Evolutionary conservation across 2,329 filamentous ascomycete species (phyloP).

Genomic region (Chrysosphaeria jannelii): DNA sequence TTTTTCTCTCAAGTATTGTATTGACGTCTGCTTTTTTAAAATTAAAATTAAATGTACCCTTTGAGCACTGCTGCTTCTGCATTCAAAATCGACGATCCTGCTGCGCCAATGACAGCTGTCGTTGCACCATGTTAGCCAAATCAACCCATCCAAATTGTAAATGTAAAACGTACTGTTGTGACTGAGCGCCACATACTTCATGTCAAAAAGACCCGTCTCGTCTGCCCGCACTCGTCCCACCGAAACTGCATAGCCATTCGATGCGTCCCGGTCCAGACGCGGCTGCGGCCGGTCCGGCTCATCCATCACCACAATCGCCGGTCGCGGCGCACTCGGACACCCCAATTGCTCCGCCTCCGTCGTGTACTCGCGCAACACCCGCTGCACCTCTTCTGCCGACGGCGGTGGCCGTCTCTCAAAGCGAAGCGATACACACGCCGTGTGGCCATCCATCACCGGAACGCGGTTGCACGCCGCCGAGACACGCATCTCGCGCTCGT

Average conservation of each 20-base stretch:
- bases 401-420: conserved; percentile 54
- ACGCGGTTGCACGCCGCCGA: conserved; percentile 81
- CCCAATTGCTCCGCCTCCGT: conserved; percentile 58
- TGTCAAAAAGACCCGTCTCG: conserved; percentile 66
- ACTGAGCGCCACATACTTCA: conserved; percentile 81
- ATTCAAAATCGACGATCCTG: conserved; percentile 86
- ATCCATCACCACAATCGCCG: conserved; percentile 67
- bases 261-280: conserved; percentile 59
- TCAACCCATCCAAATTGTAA: too few relatives aligned
- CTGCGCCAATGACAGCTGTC: conserved; percentile 73
- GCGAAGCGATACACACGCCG: conserved; percentile 65
- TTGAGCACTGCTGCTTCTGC: conserved; percentile 78
- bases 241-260: conserved; percentile 66
- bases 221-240: conserved; percentile 71
- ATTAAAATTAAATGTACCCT: conserved; percentile 49
- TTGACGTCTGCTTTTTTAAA: background rate
- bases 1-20: background rate
- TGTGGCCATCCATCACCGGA: conserved; percentile 84
- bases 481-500: conserved; percentile 49
- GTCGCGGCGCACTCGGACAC: conserved; percentile 58
- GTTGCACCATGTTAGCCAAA: conserved; percentile 6
- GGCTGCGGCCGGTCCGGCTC: conserved; percentile 79
- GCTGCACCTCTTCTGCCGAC: conserved; percentile 42
- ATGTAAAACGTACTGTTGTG: too few relatives aligned
- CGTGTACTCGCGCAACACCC: conserved; percentile 51